Evolutionary conservation across 345 rosid species (phyloP).

Genomic region (Pseudoturritis turrita): DNA sequence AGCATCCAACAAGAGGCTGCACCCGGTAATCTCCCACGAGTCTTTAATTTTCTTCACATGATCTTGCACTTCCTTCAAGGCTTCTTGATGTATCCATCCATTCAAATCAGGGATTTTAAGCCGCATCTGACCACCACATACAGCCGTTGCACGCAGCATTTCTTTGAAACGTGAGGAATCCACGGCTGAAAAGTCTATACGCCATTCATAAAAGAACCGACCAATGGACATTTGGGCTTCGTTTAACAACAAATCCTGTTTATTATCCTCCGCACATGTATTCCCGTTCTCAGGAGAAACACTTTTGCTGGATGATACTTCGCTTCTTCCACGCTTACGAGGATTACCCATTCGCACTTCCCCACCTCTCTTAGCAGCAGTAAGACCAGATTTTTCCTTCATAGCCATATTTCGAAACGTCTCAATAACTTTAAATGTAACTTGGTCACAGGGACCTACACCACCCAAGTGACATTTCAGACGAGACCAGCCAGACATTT

Average conservation of each 20-base stretch:
- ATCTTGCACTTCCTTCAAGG: constrained; percentile 36
- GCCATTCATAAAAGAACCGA: constrained; percentile 42
- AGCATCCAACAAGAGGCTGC: constrained; percentile 63
- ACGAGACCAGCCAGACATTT: constrained; percentile 20
- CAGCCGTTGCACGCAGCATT: constrained; percentile 34
- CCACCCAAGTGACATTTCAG: constrained; percentile 52
- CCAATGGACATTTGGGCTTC: constrained; percentile 29
- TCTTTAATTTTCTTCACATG: constrained; percentile 37
- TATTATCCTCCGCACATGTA: background rate
- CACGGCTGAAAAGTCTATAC: constrained; percentile 39
- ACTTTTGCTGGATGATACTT: background rate
- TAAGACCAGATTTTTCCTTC: background rate
- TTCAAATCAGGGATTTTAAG: constrained; percentile 34
- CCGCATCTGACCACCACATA: constrained; percentile 6
- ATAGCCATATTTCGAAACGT: constrained; percentile 13
- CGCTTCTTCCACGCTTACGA: constrained; percentile 6
- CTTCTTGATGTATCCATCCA: constrained; percentile 38
- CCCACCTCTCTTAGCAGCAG: background rate
- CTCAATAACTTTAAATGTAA: constrained; percentile 35
- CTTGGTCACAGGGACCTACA: constrained; percentile 40
- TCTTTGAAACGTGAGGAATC: constrained; percentile 37
- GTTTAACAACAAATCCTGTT: constrained; percentile 16
- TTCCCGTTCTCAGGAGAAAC: background rate
- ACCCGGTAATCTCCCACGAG: constrained; percentile 56
- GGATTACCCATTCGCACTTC: background rate